These are phyloP conservation scores for Dendrobium nobile DNA, from an alignment of 106 monocot species.

Conservation along the genomic window DNA sequence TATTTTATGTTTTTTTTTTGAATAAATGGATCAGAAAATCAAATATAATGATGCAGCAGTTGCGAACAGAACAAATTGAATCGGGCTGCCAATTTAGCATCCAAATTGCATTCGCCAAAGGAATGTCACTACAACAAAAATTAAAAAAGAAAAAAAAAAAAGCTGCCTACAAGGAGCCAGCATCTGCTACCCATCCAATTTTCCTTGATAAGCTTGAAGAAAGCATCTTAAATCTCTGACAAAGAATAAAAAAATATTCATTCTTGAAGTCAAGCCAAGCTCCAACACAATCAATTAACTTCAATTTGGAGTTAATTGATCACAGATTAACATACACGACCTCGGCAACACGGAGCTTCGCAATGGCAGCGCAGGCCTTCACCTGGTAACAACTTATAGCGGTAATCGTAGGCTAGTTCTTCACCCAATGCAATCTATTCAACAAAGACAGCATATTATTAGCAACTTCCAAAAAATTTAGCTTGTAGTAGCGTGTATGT, in stretches of 20 bases:
- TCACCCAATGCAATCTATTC: slow-evolving; percentile 59
- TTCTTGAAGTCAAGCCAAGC: not conserved
- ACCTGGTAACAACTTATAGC: slow-evolving; percentile 42
- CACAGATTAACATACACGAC: slow-evolving; percentile 33
- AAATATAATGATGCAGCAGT: no score
- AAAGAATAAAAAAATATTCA: not conserved
- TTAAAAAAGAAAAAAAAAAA: no score
- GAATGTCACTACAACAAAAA: no score
- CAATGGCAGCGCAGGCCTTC: slow-evolving; percentile 52
- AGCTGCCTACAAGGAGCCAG: no score
- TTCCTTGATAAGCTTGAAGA: no score
- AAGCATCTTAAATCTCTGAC: no score
- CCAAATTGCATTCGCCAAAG: no score
- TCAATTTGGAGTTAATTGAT: not conserved
- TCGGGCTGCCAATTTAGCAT: no score
- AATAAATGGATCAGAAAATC: no score
- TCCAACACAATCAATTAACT: not conserved
- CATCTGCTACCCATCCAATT: no score
- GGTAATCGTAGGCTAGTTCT: slow-evolving; percentile 83
- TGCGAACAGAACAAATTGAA: no score
- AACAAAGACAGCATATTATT: slow-evolving; percentile 9
- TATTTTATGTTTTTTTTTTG: no score
- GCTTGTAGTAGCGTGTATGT: not conserved
- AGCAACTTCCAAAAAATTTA: not conserved
- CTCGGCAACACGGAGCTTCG: slow-evolving; percentile 54